These are phyloP conservation scores for Odonthalia washingtoniensis DNA, from an alignment of 31 red algal species.

Conservation along the genomic window DNA sequence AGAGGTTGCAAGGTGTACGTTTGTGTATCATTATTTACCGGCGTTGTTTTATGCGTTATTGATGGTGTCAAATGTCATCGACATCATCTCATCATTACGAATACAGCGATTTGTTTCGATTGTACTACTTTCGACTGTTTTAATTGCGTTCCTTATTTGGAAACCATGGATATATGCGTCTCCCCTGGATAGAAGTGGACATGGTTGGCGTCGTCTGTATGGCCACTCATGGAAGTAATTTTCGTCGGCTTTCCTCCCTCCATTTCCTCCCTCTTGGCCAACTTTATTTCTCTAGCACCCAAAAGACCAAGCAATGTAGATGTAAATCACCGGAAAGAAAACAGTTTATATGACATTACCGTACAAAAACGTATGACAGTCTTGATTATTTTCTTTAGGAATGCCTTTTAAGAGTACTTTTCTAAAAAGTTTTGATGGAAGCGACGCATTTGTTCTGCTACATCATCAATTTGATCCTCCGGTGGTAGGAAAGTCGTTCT, in stretches of 20 bases:
- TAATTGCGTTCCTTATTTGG: constrained; percentile 60
- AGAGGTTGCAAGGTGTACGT: constrained; percentile 78
- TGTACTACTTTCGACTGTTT: not conserved
- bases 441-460: constrained; percentile 51
- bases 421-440: constrained; percentile 79
- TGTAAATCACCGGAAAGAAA: no score
- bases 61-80: constrained; percentile 64
- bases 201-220: constrained; percentile 48
- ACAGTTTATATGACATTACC: no score
- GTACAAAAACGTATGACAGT: no score
- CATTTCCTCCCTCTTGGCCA: no score
- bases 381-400: no score
- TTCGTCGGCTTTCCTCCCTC: no score
- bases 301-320: no score
- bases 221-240: constrained; percentile 53
- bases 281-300: no score
- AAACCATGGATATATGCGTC: constrained; percentile 76
- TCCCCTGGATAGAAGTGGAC: constrained; percentile 34
- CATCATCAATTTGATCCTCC: constrained; percentile 75
- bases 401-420: constrained; percentile 70
- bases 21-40: constrained; percentile 91
- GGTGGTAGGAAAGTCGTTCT: constrained; percentile 94
- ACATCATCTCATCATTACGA: constrained; percentile 44
- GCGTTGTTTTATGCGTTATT: constrained; percentile 72
- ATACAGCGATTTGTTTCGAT: constrained; percentile 34